Conservation (phyloP, 208 protist genomes). For the Leishmania gerbilli region DNA sequence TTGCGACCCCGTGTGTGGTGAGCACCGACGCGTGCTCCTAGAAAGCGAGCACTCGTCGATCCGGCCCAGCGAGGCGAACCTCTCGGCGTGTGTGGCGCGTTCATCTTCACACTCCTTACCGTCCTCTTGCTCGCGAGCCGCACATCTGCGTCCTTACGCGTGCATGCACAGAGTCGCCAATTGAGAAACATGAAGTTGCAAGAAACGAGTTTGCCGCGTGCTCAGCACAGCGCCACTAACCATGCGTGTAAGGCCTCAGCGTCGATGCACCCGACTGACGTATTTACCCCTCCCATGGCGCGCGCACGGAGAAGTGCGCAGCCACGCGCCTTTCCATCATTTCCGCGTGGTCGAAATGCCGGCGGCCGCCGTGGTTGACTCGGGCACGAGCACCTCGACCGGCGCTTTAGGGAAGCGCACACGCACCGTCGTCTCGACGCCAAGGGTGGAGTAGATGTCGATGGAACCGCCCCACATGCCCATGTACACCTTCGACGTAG, state of each 20-base stretch:
- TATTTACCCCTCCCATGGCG: background rate
- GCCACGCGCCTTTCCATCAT: background rate
- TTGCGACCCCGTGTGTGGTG: background rate
- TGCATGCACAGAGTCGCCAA: background rate
- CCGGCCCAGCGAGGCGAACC: background rate
- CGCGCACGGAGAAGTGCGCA: background rate
- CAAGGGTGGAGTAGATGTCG: slow-evolving; percentile 52
- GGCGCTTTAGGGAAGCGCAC: slow-evolving; percentile 80
- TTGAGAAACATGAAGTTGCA: background rate
- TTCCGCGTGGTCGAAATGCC: background rate
- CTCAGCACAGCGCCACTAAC: background rate
- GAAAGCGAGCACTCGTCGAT: background rate
- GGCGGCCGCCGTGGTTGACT: background rate
- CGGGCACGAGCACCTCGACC: slow-evolving; percentile 56
- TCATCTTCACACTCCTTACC: background rate
- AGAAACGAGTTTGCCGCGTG: background rate
- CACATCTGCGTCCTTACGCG: background rate
- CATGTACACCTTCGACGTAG: slow-evolving; percentile 88
- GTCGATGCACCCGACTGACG: background rate
- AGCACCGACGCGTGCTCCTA: background rate
- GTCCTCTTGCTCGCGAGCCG: background rate
- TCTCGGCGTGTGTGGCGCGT: background rate
- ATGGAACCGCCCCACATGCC: slow-evolving; percentile 83
- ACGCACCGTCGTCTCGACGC: slow-evolving; percentile 71
- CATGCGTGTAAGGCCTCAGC: background rate